A percentile compares a stretch with the other conserved stretches of the same genome.
These are phyloP conservation scores for Nevesoporus exiguus DNA, from an alignment of 768 basidiomycete species.

Conservation along the genomic window DNA sequence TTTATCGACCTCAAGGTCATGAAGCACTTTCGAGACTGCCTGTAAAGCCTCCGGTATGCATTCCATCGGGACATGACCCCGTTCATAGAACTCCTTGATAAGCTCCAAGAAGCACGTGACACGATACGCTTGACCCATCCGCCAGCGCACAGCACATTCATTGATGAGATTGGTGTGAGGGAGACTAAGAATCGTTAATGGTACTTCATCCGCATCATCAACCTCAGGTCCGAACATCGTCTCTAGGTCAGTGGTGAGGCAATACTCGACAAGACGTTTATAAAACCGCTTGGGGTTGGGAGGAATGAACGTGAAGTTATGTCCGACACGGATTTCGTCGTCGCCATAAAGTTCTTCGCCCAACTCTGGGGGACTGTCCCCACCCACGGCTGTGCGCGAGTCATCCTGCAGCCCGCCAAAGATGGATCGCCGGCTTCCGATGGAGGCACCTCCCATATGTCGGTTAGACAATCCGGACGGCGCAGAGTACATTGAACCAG, in stretches of 20 bases:
- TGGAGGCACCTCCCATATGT: constrained; percentile 54
- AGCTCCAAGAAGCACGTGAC: constrained; percentile 79
- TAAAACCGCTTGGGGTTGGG: constrained; percentile 85
- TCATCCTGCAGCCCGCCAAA: constrained; percentile 31
- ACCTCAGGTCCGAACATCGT: constrained; percentile 87
- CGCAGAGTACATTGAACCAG: constrained; percentile 54
- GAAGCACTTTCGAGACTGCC: constrained; percentile 63
- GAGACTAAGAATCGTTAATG: constrained; percentile 81
- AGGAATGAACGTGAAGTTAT: constrained; percentile 87
- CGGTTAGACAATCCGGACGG: constrained; percentile 41
- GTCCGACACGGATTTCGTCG: constrained; percentile 68
- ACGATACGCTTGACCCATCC: constrained; percentile 77
- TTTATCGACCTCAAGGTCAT: constrained; percentile 64
- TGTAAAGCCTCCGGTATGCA: constrained; percentile 90
- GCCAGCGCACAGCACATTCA: constrained; percentile 88
- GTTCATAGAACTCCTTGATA: constrained; percentile 83
- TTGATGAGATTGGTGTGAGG: constrained; percentile 79
- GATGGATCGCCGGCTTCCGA: constrained; percentile 67
- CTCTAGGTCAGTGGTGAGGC: constrained; percentile 82
- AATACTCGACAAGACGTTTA: constrained; percentile 76
- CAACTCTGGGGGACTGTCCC: constrained; percentile 33
- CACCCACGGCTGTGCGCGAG: background rate
- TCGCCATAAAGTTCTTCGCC: constrained; percentile 48
- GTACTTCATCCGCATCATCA: constrained; percentile 94
- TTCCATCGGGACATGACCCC: constrained; percentile 88